A percentile compares a stretch with the other conserved stretches of the same genome.
Conservation (phyloP, 768 basidiomycete genomes). For the Mycena olivaceomarginata region DNA sequence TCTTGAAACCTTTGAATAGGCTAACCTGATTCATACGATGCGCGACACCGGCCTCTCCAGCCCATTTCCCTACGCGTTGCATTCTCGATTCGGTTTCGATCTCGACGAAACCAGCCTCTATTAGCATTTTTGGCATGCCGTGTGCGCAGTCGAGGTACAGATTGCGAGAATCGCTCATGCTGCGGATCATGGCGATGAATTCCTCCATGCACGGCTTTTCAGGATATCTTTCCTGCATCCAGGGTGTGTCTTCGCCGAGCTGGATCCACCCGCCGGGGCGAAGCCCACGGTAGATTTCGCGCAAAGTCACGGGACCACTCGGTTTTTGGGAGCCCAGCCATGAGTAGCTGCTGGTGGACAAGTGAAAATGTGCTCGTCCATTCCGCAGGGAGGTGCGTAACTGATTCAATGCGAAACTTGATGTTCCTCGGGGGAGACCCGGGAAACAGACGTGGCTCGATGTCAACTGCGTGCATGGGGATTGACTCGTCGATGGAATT, state of each 20-base stretch:
- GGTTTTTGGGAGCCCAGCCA: slow-evolving; percentile 2
- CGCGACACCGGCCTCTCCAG: background rate
- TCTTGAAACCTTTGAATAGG: background rate
- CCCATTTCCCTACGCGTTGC: slow-evolving; percentile 5
- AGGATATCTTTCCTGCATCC: background rate
- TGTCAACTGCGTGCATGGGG: slow-evolving; percentile 2
- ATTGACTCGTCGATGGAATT: background rate
- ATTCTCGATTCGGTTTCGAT: slow-evolving; percentile 2
- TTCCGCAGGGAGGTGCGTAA: background rate
- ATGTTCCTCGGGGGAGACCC: background rate
- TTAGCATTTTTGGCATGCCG: slow-evolving; percentile 2
- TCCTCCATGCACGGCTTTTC: slow-evolving; percentile 2
- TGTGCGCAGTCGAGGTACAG: slow-evolving; percentile 5
- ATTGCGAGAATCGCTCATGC: background rate
- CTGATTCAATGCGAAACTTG: background rate
- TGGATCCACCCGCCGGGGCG: slow-evolving; percentile 3
- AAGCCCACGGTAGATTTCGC: background rate
- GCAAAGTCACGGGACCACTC: background rate
- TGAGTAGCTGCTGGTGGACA: background rate
- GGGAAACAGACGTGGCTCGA: background rate
- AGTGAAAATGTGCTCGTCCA: slow-evolving; percentile 3
- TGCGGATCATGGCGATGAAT: background rate
- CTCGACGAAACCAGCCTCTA: slow-evolving; percentile 5
- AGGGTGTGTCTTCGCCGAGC: background rate
- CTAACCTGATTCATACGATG: slow-evolving; percentile 3